Evolutionary conservation across 73 alveolate species (phyloP).

Genomic region (Breviolum minutum): DNA sequence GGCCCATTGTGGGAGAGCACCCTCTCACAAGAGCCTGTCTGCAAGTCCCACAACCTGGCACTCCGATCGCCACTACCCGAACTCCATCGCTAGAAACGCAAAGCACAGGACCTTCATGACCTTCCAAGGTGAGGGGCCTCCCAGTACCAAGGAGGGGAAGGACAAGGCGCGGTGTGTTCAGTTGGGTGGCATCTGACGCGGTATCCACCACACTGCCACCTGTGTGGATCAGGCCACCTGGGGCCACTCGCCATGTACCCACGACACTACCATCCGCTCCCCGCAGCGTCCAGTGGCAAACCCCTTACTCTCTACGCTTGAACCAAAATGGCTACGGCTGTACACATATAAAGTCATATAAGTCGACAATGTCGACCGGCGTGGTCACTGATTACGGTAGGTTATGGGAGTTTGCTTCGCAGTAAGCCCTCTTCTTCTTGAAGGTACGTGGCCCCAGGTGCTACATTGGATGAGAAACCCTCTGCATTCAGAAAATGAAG

Average conservation of each 20-base stretch:
- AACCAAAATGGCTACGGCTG: too few relatives aligned
- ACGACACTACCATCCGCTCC: too few relatives aligned
- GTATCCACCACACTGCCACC: conserved; percentile 34
- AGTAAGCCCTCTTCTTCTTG: too few relatives aligned
- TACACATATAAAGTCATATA: too few relatives aligned
- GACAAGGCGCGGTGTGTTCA: conserved; percentile 24
- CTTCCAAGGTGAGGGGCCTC: conserved; percentile 17
- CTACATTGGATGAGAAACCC: too few relatives aligned
- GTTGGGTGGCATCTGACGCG: conserved; percentile 3
- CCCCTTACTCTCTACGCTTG: too few relatives aligned
- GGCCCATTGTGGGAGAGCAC: conserved; percentile 52
- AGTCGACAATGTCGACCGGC: too few relatives aligned
- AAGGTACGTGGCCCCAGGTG: too few relatives aligned
- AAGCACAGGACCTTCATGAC: conserved; percentile 23
- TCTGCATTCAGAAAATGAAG: too few relatives aligned
- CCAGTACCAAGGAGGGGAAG: conserved; percentile 34
- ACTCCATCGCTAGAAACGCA: not conserved
- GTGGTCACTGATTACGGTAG: too few relatives aligned
- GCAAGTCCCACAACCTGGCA: not conserved
- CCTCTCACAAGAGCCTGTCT: not conserved
- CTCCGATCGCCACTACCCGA: conserved; percentile 13
- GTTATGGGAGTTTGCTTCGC: too few relatives aligned
- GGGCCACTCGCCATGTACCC: not conserved
- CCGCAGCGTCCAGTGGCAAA: too few relatives aligned
- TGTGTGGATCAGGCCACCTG: not conserved